Conservation (phyloP, 495 filamentous ascomycete species). For the Neurospora sp. region DNA sequence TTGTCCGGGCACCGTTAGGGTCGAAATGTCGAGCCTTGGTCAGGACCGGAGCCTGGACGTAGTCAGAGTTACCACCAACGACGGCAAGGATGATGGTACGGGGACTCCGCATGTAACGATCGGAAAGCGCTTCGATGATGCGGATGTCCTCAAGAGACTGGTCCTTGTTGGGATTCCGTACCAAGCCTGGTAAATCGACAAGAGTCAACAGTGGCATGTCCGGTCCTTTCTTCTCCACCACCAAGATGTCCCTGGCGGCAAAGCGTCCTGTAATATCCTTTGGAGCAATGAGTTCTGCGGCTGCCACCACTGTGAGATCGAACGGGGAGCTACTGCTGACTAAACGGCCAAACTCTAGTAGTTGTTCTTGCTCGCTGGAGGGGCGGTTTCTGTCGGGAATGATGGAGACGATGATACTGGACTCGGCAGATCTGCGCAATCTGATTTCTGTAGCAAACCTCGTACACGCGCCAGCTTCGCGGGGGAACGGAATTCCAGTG, state of each 20-base stretch:
- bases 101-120: slow-evolving; percentile 40
- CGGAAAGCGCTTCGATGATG: slow-evolving; percentile 35
- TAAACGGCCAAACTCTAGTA: slow-evolving; percentile 34
- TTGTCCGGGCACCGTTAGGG: slow-evolving; percentile 32
- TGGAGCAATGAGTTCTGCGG: slow-evolving; percentile 28
- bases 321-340: slow-evolving; percentile 22
- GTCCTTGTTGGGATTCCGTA: slow-evolving; percentile 37
- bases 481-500: slow-evolving; percentile 57
- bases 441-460: slow-evolving; percentile 55
- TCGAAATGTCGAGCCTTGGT: slow-evolving; percentile 35
- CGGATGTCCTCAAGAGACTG: slow-evolving; percentile 36
- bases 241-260: slow-evolving; percentile 36
- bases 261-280: slow-evolving; percentile 28
- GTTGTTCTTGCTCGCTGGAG: slow-evolving; percentile 25
- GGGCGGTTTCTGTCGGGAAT: slow-evolving; percentile 35
- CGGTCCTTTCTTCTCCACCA: slow-evolving; percentile 43
- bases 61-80: slow-evolving; percentile 41
- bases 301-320: slow-evolving; percentile 24
- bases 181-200: slow-evolving; percentile 46
- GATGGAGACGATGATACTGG: slow-evolving; percentile 37
- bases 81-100: slow-evolving; percentile 45
- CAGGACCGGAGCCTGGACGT: slow-evolving; percentile 38
- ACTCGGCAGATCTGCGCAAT: slow-evolving; percentile 34
- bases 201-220: slow-evolving; percentile 44
- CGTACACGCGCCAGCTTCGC: slow-evolving; percentile 55